These are phyloP conservation scores for Talaromyces sp. DNA, from an alignment of 2,329 filamentous ascomycete species.

Conservation along the genomic window DNA sequence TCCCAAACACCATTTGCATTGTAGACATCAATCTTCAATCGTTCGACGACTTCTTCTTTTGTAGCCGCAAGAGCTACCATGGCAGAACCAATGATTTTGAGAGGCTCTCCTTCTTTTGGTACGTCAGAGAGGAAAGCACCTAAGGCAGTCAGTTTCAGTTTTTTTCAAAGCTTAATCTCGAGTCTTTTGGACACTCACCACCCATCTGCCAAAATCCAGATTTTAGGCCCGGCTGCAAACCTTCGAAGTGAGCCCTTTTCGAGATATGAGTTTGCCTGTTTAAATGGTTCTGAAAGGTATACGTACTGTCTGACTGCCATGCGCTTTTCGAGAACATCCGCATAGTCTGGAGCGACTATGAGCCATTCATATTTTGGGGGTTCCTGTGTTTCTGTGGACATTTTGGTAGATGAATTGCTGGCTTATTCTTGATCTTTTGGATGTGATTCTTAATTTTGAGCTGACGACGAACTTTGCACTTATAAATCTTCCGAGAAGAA, in stretches of 20 bases:
- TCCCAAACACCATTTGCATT: conserved; percentile 3
- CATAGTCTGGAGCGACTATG: background rate
- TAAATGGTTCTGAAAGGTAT: background rate
- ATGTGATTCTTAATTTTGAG: background rate
- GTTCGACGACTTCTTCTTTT: background rate
- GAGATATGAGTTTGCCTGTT: background rate
- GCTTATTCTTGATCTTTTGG: background rate
- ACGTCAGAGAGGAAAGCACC: conserved; percentile 1
- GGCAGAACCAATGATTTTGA: background rate
- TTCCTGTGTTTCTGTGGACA: background rate
- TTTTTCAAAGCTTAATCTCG: background rate
- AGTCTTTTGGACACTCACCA: background rate
- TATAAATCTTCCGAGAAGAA: background rate
- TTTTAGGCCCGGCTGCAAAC: background rate
- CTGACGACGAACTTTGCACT: background rate
- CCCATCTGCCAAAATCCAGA: conserved; percentile 1
- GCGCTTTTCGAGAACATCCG: background rate
- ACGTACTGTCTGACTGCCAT: background rate
- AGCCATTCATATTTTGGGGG: background rate
- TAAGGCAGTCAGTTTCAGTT: background rate
- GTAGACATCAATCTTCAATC: background rate
- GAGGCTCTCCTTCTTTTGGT: background rate
- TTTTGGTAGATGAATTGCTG: background rate
- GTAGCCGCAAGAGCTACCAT: background rate
- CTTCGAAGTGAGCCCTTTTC: background rate